Conservation (phyloP, 2,329 filamentous ascomycete species). For the Knufia petricola region DNA sequence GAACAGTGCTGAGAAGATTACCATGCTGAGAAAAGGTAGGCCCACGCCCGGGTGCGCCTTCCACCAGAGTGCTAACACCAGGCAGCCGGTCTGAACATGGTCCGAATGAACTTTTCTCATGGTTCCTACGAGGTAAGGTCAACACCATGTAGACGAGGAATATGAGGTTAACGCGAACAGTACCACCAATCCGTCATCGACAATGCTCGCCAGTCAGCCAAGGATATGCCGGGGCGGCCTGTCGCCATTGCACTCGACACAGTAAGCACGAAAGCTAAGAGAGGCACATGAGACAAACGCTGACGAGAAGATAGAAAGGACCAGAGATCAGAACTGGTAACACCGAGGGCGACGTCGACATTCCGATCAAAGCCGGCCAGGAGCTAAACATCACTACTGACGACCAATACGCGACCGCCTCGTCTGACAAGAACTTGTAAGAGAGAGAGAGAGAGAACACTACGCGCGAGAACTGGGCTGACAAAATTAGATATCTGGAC, state of each 20-base stretch:
- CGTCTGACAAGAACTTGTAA: conserved; percentile 89
- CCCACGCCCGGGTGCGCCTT: background rate
- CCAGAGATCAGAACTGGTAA: conserved; percentile 81
- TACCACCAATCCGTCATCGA: conserved; percentile 99
- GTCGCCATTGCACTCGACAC: conserved; percentile 88
- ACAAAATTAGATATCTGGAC: conserved; percentile 67
- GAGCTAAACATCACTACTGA: conserved; percentile 96
- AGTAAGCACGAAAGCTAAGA: conserved; percentile 39
- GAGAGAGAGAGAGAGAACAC: conserved; percentile 27
- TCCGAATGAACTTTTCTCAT: conserved; percentile 99
- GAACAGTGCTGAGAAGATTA: conserved; percentile 95
- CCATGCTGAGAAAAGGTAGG: conserved; percentile 66
- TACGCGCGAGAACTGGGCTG: conserved; percentile 8
- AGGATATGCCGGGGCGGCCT: conserved; percentile 66
- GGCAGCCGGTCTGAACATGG: conserved; percentile 81
- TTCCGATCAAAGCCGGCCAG: conserved; percentile 71
- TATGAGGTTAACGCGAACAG: conserved; percentile 31
- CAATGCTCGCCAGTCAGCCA: conserved; percentile 81
- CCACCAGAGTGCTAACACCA: conserved; percentile 14
- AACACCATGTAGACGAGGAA: conserved; percentile 11
- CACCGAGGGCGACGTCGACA: conserved; percentile 60
- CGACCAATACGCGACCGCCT: conserved; percentile 74
- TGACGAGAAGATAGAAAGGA: conserved; percentile 47
- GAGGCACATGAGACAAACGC: conserved; percentile 21
- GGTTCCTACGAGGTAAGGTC: conserved; percentile 63